Conservation (phyloP, 768 basidiomycete species). For the Tylopilus plumbeoviolaceoides region DNA sequence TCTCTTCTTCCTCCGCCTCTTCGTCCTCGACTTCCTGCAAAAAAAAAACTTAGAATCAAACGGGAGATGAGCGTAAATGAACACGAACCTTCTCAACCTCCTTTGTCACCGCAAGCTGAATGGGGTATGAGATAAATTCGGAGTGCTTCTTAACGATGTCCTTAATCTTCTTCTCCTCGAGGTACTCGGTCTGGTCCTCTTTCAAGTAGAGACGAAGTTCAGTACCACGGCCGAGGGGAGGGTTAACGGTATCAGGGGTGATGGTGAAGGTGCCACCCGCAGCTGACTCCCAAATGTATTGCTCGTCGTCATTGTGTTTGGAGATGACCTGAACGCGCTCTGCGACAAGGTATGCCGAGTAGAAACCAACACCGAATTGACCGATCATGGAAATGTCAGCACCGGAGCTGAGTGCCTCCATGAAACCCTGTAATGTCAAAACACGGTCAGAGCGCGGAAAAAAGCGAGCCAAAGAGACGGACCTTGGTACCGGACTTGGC, state of each 20-base stretch:
- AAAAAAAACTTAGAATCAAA: slow-evolving; percentile 7
- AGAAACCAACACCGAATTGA: slow-evolving; percentile 99
- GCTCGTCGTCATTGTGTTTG: slow-evolving; percentile 99
- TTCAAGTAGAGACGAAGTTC: slow-evolving; percentile 92
- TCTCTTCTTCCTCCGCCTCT: slow-evolving; percentile 74
- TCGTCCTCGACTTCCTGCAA: slow-evolving; percentile 82
- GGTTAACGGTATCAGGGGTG: slow-evolving; percentile 87
- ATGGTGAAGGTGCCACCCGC: slow-evolving; percentile 99
- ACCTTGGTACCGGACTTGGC: slow-evolving; percentile 94
- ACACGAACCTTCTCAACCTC: slow-evolving; percentile 92
- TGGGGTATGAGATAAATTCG: slow-evolving; percentile 99
- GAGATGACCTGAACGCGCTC: slow-evolving; percentile 98
- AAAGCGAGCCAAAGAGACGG: slow-evolving; percentile 9
- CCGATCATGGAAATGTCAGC: slow-evolving; percentile 96
- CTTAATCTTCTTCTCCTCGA: slow-evolving; percentile 99
- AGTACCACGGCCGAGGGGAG: slow-evolving; percentile 88
- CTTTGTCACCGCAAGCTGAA: slow-evolving; percentile 97
- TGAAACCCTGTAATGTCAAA: slow-evolving; percentile 70
- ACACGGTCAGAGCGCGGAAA: slow-evolving; percentile 8
- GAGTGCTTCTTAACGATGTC: slow-evolving; percentile 99
- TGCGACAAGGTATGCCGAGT: slow-evolving; percentile 98
- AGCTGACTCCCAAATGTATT: slow-evolving; percentile 99
- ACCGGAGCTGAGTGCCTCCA: slow-evolving; percentile 93
- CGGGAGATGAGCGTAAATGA: neutral
- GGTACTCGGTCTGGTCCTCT: slow-evolving; percentile 98